Percentiles rank a stretch among this genome's conserved stretches.
These are phyloP conservation scores for Danielia oregonensis DNA, from an alignment of 805 yeast genomes.

Conservation along the genomic window DNA sequence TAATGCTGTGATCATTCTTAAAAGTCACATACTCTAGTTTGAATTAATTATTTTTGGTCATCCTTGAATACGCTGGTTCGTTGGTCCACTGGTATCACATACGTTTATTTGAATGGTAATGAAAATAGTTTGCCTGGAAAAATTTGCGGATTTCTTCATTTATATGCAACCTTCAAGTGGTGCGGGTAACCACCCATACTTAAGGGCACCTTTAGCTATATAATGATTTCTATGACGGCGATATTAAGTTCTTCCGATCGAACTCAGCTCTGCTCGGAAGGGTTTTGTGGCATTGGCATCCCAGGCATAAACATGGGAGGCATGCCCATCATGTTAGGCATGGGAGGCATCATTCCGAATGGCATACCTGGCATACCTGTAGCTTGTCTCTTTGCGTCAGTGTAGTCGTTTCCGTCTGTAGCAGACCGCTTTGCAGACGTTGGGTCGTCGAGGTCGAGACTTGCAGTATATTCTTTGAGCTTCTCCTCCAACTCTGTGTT, in stretches of 20 bases:
- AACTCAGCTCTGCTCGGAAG: too few species aligned
- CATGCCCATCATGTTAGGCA: constrained; percentile 11
- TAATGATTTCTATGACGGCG: too few species aligned
- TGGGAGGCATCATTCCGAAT: constrained; percentile 14
- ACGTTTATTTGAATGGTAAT: constrained; percentile 1
- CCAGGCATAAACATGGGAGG: constrained; percentile 10
- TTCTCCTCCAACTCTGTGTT: constrained; percentile 58
- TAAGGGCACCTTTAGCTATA: too few species aligned
- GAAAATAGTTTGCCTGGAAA: neutral
- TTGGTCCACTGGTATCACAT: neutral
- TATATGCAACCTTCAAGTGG: constrained; percentile 2
- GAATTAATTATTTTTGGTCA: constrained; percentile 30
- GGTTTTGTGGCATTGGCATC: too few species aligned
- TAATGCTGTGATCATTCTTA: constrained; percentile 41
- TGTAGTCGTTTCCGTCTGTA: constrained; percentile 8
- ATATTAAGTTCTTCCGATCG: too few species aligned
- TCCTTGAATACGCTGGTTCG: constrained; percentile 10
- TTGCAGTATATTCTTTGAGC: constrained; percentile 49
- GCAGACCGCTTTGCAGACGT: constrained; percentile 15
- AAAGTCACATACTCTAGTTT: constrained; percentile 51
- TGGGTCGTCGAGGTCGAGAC: constrained; percentile 36
- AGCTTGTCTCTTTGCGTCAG: constrained; percentile 25
- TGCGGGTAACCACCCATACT: constrained; percentile 10
- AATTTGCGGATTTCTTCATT: constrained; percentile 1
- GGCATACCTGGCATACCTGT: constrained; percentile 15